Base-by-base conservation (phyloP, 106 monocot genomes). In the Ottelia alismoides region DNA sequence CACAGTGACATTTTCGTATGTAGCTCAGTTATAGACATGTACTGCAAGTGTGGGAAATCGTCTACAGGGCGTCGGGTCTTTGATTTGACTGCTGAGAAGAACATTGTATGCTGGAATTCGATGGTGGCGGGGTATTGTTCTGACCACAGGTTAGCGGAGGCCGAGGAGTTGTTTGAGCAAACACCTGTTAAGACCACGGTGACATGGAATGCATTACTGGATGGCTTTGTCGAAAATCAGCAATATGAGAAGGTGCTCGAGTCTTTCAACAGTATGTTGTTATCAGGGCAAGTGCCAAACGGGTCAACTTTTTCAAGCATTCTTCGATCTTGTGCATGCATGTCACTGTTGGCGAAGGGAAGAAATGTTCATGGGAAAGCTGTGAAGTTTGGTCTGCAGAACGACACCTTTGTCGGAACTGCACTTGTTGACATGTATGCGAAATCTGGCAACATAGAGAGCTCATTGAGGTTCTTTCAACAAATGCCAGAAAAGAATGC, bases 401-500 rank as follows among this genome's bases (percentile, higher is more conserved):
- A 64, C 21, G 65, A 24, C 14, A 30, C 64, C 21, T 78, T 78
- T 45, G 63, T 73, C 1, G 78, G 73, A 7, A 78, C 69, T 46
- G 75, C 87, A 31, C 65, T 87, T 28, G 49, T 32, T 22, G 82
- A 82, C 57, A 79, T 88, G 87, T 88, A 88, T 47, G 75, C 82
- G 0, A 88, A 88, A 48, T 82, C 73, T 20, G 78, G 87, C 25
- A 78, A 88, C 32, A 61, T 88, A 12, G 56, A 67, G 22, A 72
- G 58, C 26, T 61, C 77, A 2, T 70, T 53, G 64, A 57, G 22
- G 20, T 49, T 76, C 20, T 88, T 88, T 55, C 54, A 3, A 22
- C 28, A 12, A 49, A 70, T 88, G 75, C 66, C 70, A 6, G 57
- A 76, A 28, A 88, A 76, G 66, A 82, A 88, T 53, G 75, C 70